Conservation (phyloP, 2,329 filamentous ascomycete species). For the Ophiocordyceps camponoti-floridani region DNA sequence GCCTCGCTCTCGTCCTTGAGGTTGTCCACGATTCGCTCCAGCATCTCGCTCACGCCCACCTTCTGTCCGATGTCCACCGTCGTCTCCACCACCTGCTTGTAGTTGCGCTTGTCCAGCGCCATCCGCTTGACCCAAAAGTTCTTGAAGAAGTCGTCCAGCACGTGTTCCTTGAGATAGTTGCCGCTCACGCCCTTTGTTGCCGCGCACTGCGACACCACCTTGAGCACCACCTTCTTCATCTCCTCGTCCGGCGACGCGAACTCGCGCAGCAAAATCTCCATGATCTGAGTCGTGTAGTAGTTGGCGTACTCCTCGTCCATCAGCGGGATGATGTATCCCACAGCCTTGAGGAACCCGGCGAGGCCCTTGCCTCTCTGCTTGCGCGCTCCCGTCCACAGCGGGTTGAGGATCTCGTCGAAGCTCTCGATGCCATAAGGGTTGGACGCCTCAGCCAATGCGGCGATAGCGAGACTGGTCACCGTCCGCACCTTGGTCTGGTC, state of each 20-base stretch:
- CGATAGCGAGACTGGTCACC: conserved; percentile 86
- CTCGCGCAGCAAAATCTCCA: conserved; percentile 92
- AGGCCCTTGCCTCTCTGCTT: conserved; percentile 95
- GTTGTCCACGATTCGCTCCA: conserved; percentile 84
- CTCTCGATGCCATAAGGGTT: conserved; percentile 98
- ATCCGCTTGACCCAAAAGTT: conserved; percentile 96
- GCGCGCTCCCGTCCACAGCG: conserved; percentile 86
- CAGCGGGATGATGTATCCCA: conserved; percentile 92
- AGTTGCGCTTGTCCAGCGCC: conserved; percentile 95
- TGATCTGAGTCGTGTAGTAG: conserved; percentile 96
- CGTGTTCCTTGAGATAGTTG: conserved; percentile 85
- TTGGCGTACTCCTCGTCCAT: conserved; percentile 99
- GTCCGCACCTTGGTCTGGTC: conserved; percentile 97
- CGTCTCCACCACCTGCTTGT: conserved; percentile 92
- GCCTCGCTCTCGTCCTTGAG: conserved; percentile 96
- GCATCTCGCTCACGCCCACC: conserved; percentile 89
- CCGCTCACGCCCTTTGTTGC: conserved; percentile 89
- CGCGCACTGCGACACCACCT: conserved; percentile 91
- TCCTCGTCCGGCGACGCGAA: conserved; percentile 96
- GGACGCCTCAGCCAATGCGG: conserved; percentile 84
- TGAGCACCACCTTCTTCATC: conserved; percentile 99
- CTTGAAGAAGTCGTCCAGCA: conserved; percentile 94
- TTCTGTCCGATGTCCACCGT: conserved; percentile 95
- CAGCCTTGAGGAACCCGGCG: conserved; percentile 89
- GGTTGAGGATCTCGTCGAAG: conserved; percentile 94